Conservation (phyloP, 371 early-diverging fungal genomes). For the Nematocida sp. region DNA sequence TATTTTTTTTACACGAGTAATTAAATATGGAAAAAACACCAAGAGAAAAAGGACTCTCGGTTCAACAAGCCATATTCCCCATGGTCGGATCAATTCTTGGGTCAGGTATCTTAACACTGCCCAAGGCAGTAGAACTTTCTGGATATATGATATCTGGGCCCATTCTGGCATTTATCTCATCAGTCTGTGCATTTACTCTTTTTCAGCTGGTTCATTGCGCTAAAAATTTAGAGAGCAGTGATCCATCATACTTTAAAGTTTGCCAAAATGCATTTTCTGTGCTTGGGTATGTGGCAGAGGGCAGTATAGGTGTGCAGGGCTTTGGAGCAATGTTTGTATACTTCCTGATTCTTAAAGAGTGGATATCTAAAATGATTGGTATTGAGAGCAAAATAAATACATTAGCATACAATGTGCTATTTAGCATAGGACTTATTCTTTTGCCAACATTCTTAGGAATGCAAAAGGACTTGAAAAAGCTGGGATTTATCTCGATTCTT, state of each 20-base stretch:
- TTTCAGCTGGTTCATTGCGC: conserved; percentile 60
- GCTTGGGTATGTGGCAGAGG: conserved; percentile 52
- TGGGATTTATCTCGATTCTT: conserved; percentile 19
- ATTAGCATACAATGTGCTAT: conserved; percentile 20
- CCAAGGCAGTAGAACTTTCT: conserved; percentile 59
- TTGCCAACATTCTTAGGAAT: conserved; percentile 24
- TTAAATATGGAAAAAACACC: neutral
- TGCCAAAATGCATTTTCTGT: conserved; percentile 32
- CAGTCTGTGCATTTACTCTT: conserved; percentile 63
- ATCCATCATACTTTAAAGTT: conserved; percentile 47
- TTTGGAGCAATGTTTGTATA: conserved; percentile 49
- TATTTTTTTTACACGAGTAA: too few species aligned
- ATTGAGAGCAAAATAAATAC: neutral
- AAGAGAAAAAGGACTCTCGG: conserved; percentile 54
- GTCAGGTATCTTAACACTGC: conserved; percentile 66
- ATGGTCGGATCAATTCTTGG: conserved; percentile 68
- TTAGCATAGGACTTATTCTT: conserved; percentile 25
- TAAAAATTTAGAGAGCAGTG: conserved; percentile 25
- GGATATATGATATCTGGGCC: conserved; percentile 60
- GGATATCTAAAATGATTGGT: conserved; percentile 38
- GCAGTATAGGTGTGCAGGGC: conserved; percentile 55
- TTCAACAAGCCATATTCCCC: conserved; percentile 51
- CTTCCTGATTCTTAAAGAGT: conserved; percentile 44
- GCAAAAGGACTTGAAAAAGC: conserved; percentile 50
- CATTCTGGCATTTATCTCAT: conserved; percentile 51